Base-by-base conservation (phyloP, 2,329 filamentous ascomycete genomes). In the Ceratocystis cacaofunesta region DNA sequence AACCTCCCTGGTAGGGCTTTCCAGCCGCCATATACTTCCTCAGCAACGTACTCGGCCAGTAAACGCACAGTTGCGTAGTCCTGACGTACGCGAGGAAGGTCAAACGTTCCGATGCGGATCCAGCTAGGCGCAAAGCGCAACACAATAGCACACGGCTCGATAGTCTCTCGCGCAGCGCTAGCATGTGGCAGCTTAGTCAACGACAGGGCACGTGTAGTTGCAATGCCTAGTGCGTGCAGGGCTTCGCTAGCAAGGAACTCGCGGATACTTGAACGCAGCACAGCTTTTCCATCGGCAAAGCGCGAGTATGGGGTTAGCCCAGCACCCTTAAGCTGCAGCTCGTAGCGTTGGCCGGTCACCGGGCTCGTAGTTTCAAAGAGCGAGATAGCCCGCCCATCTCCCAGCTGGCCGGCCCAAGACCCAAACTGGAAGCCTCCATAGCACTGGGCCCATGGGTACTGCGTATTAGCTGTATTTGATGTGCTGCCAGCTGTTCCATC, bases 371-470 rank as follows among this genome's bases (percentile, higher is more conserved):
- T 84, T 75, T 99, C 94, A 71, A 97, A 97, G 1, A 99, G 79
- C 44, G 90, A 95, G 70, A 99, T 97, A 36, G 92, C 94, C 65
- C 94, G 83, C 46, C 94, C 94, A 73, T 99, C 94, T 52, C 94
- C 94, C 0, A 99, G 83, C 75, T 99, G 94, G 5, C 94, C 92
- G 2, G 94, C 94, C 92, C 92, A 99, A 69, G 88, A 85, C 5
- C 94, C 94, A 73, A 86, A 85, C 72, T 85, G 81, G 72, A 82
- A 85, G 66, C 92, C 92, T 66, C 94, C 94, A 74, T 99, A 99
- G 77, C 94, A 97, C 76, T 99, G 94, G 41, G 94, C 92, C 94
- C 94, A 99, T 0, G 94, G 92, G 73, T 99, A 99, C 28, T 36
- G 55, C 6, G 10, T 58, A 15, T 52, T 52, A 12, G 48, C 7